Percentiles rank a stretch among this genome's conserved stretches.
These are phyloP conservation scores for Carex pumila DNA, from an alignment of 176 grass and related monocot genomes.

Conservation along the genomic window DNA sequence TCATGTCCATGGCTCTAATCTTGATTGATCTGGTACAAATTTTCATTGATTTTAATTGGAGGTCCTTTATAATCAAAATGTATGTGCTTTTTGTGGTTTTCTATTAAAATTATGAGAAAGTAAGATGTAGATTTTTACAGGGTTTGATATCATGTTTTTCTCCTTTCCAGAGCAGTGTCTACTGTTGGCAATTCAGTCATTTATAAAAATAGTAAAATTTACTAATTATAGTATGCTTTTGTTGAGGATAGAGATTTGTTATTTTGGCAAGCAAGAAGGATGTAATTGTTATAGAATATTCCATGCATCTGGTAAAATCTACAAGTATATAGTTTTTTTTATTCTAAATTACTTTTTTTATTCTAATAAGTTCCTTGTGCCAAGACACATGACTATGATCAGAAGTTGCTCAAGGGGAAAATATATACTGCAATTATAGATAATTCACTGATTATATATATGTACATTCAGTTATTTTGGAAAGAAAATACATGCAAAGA, in stretches of 20 bases:
- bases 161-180: not conserved
- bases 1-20: not conserved
- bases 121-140: not conserved
- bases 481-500: not conserved
- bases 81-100: not conserved
- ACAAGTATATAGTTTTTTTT: not conserved
- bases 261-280: not conserved
- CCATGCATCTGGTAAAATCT: not conserved
- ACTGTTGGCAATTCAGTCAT: not conserved
- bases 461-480: not conserved
- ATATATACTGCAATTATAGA: not conserved
- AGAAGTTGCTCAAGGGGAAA: not conserved
- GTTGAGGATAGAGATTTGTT: not conserved
- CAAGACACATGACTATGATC: not conserved
- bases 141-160: not conserved
- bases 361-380: not conserved
- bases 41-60: not conserved
- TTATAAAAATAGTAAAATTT: not conserved
- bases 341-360: not conserved
- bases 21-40: not conserved
- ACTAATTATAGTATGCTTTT: not conserved
- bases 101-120: not conserved
- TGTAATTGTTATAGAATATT: not conserved
- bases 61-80: not conserved
- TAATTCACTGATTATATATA: not conserved